A percentile compares a stretch with the other conserved stretches of the same genome.
Evolutionary conservation across 1,284 basidiomycete species (phyloP).

Genomic region (Thecaphora thlaspeos): DNA sequence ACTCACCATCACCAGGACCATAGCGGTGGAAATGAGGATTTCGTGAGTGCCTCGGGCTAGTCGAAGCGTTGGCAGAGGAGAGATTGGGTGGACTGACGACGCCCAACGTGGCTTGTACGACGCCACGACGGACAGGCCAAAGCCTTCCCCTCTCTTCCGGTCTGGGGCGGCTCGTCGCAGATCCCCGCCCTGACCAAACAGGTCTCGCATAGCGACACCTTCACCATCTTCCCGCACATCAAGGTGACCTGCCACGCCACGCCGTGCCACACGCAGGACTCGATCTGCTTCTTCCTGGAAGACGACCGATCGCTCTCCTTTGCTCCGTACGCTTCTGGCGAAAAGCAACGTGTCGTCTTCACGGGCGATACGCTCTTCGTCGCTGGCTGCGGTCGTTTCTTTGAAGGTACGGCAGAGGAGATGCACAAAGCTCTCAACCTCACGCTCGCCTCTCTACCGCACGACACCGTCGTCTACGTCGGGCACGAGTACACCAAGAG

Average conservation of each 20-base stretch:
- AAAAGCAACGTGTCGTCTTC: conserved; percentile 74
- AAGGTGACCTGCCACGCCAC: conserved; percentile 66
- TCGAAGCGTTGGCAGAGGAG: too few relatives aligned
- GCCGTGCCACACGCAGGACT: conserved; percentile 95
- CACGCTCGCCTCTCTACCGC: conserved; percentile 68
- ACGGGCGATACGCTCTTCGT: conserved; percentile 94
- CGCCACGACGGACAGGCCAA: too few relatives aligned
- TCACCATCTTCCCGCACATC: conserved; percentile 26
- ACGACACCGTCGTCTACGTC: conserved; percentile 78
- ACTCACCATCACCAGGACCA: conserved; percentile 67
- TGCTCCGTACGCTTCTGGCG: too few relatives aligned
- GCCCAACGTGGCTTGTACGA: too few relatives aligned
- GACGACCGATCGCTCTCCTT: too few relatives aligned
- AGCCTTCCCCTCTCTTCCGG: conserved; percentile 68
- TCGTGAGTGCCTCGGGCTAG: too few relatives aligned
- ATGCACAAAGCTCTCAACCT: conserved; percentile 84
- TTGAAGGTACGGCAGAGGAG: conserved; percentile 81
- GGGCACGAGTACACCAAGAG: conserved; percentile 67
- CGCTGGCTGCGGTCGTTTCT: conserved; percentile 92
- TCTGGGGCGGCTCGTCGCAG: conserved; percentile 79
- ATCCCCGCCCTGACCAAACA: conserved; percentile 70
- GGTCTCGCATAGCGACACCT: conserved; percentile 61
- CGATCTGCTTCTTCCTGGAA: conserved; percentile 83
- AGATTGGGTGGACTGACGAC: too few relatives aligned
- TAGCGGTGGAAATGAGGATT: conserved; percentile 76